Evolutionary conservation across 106 monocot species (phyloP).

Genomic region (Hemerocallis citrina): DNA sequence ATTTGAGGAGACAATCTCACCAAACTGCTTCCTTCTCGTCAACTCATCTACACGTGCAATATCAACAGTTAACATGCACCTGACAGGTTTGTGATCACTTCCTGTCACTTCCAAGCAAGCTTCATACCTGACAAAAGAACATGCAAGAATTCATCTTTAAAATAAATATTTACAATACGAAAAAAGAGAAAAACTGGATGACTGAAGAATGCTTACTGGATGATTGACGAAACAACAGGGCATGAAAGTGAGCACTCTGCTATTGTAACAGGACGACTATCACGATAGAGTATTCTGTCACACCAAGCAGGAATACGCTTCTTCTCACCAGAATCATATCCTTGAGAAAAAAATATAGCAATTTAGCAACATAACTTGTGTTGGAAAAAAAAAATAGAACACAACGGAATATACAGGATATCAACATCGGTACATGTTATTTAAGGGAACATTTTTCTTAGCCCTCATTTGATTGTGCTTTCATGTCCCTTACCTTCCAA

Average conservation of each 20-base stretch:
- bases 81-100: slow-evolving; percentile 69
- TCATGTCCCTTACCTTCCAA: too few relatives aligned
- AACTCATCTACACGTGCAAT: slow-evolving; percentile 41
- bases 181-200: neutral
- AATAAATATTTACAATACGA: neutral
- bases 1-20: slow-evolving; percentile 32
- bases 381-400: neutral
- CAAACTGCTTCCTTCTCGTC: slow-evolving; percentile 26
- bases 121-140: slow-evolving; percentile 31
- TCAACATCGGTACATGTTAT: too few relatives aligned
- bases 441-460: too few relatives aligned
- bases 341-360: slow-evolving; percentile 18
- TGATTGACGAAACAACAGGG: slow-evolving; percentile 42
- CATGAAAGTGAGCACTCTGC: slow-evolving; percentile 45
- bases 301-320: slow-evolving; percentile 71
- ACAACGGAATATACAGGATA: neutral
- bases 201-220: slow-evolving; percentile 27
- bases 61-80: slow-evolving; percentile 43
- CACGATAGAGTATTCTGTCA: slow-evolving; percentile 66
- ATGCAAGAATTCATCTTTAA: neutral
- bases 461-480: too few relatives aligned
- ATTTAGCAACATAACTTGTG: neutral
- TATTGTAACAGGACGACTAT: slow-evolving; percentile 28
- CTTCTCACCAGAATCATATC: slow-evolving; percentile 64
- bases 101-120: slow-evolving; percentile 59